These are phyloP conservation scores for Populus tremula DNA, from an alignment of 345 rosid genomes.

Conservation along the genomic window DNA sequence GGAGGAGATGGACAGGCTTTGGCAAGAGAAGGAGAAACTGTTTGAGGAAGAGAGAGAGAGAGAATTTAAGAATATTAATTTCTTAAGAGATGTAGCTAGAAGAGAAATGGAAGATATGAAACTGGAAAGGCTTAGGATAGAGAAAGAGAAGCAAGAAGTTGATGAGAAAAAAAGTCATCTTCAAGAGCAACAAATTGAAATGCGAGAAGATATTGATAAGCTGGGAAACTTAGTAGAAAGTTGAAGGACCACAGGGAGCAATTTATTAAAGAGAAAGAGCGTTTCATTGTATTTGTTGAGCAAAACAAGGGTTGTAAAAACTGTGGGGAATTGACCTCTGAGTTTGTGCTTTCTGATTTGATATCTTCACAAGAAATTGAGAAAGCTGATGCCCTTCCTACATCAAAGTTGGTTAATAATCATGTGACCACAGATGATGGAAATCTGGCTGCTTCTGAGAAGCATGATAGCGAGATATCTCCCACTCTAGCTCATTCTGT, in stretches of 20 bases:
- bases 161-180: slow-evolving; percentile 64
- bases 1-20: slow-evolving; percentile 63
- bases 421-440: slow-evolving; percentile 25
- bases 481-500: slow-evolving; percentile 33
- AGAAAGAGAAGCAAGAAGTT: slow-evolving; percentile 63
- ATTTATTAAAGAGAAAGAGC: slow-evolving; percentile 71
- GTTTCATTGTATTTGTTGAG: slow-evolving; percentile 73
- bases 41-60: slow-evolving; percentile 87
- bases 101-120: slow-evolving; percentile 87
- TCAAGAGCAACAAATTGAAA: slow-evolving; percentile 78
- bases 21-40: slow-evolving; percentile 49
- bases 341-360: slow-evolving; percentile 68
- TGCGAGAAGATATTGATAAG: slow-evolving; percentile 74
- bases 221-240: slow-evolving; percentile 73
- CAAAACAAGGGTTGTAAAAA: slow-evolving; percentile 60
- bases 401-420: slow-evolving; percentile 39
- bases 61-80: slow-evolving; percentile 63
- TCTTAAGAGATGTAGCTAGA: slow-evolving; percentile 72
- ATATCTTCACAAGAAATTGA: slow-evolving; percentile 53
- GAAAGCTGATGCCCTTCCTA: slow-evolving; percentile 42
- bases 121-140: slow-evolving; percentile 54
- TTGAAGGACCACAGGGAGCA: slow-evolving; percentile 79
- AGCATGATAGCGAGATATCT: slow-evolving; percentile 36
- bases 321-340: slow-evolving; percentile 69
- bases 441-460: slow-evolving; percentile 20